Conservation (phyloP, 495 filamentous ascomycete genomes). For the Aspergillus kassunensis region DNA sequence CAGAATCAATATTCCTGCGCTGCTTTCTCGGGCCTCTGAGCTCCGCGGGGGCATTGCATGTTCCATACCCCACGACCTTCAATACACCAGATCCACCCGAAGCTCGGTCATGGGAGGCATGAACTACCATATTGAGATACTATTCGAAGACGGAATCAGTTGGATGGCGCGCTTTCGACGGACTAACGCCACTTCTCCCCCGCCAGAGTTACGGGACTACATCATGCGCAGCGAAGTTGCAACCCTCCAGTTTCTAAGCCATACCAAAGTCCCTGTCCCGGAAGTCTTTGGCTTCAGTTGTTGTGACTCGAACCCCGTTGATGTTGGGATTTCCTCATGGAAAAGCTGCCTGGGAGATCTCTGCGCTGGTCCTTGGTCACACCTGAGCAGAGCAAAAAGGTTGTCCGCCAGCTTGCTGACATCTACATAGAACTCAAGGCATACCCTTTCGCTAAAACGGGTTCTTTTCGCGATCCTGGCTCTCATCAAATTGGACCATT, state of each 20-base stretch:
- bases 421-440: conserved; percentile 36
- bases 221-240: conserved; percentile 31
- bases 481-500: conserved; percentile 25
- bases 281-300: conserved; percentile 28
- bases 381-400: conserved; percentile 25
- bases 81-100: conserved; percentile 25
- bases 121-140: conserved; percentile 30
- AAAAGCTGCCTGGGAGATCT: conserved; percentile 36
- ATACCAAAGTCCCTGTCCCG: conserved; percentile 26
- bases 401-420: conserved; percentile 38
- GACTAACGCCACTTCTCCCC: conserved; percentile 28
- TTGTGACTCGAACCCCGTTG: conserved; percentile 30
- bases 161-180: conserved; percentile 28
- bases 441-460: conserved; percentile 27
- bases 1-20: conserved; percentile 28
- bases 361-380: conserved; percentile 27
- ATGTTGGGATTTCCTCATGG: conserved; percentile 40
- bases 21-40: conserved; percentile 15
- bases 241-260: conserved; percentile 28
- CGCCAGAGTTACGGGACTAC: conserved; percentile 26
- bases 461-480: conserved; percentile 24
- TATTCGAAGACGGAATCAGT: conserved; percentile 24
- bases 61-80: conserved; percentile 18
- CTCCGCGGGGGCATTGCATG: conserved; percentile 27
- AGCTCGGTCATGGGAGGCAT: conserved; percentile 35